These are phyloP conservation scores for Colletotrichum gigasporum DNA, from an alignment of 2,329 filamentous ascomycete genomes.

Conservation along the genomic window DNA sequence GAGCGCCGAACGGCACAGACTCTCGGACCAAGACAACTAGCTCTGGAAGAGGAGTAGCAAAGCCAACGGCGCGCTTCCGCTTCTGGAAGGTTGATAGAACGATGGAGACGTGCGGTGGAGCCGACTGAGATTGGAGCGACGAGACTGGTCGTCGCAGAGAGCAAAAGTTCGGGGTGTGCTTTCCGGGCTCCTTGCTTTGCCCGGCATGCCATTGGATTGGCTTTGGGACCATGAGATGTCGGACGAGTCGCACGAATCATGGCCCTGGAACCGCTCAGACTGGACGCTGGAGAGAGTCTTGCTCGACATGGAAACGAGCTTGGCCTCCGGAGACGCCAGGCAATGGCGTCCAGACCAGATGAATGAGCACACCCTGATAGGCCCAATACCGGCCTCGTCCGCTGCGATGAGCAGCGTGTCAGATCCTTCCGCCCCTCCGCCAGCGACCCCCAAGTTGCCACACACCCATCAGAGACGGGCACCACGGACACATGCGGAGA, in stretches of 20 bases:
- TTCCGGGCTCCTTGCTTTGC: neutral
- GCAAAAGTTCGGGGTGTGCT: neutral
- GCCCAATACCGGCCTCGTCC: constrained; percentile 12
- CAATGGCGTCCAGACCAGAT: neutral
- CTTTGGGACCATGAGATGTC: neutral
- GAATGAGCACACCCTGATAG: constrained; percentile 16
- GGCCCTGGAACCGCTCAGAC: neutral
- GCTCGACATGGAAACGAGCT: neutral
- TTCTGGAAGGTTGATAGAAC: constrained; percentile 41
- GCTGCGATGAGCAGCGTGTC: constrained; percentile 4
- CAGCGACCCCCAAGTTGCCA: constrained; percentile 13
- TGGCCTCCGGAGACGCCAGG: neutral
- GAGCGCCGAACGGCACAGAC: constrained; percentile 12
- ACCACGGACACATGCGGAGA: constrained; percentile 7
- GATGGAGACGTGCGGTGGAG: constrained; percentile 21
- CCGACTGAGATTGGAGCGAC: constrained; percentile 20
- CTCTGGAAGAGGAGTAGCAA: constrained; percentile 27
- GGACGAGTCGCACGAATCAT: constrained; percentile 25
- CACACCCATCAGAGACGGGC: too few relatives aligned
- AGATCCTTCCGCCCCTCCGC: constrained; percentile 21
- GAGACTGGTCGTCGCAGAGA: constrained; percentile 15
- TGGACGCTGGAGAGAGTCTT: too few relatives aligned
- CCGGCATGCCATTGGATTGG: neutral
- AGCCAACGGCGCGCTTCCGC: constrained; percentile 34
- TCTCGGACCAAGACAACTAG: constrained; percentile 21